Base-by-base conservation (phyloP, 2,329 filamentous ascomycete genomes). In the Cladosporium sp. region DNA sequence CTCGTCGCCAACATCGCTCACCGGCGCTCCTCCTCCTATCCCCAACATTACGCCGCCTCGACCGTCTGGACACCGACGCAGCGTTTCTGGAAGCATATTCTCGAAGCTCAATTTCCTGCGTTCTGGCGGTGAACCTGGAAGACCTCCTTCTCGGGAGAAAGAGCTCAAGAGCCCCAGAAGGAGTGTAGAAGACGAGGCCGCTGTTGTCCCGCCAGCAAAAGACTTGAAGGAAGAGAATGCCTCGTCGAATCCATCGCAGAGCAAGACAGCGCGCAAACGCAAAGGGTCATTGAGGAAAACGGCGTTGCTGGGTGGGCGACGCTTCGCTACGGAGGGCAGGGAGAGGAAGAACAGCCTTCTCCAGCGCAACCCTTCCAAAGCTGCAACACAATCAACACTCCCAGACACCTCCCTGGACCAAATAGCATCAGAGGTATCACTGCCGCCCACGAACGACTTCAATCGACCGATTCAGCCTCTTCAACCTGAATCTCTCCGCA, bases 221-320 rank as follows among this genome's bases (percentile, higher is more conserved):
- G 57, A 57, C 10, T 34, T 24, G 51, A 64, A 64, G 11, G 61
- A 64, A 4, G 61, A 64, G 34, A 64, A 57, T 36, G 34, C 26
- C 21, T 2, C 30, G 18, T 26, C 32, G 8, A 65, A 52, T 18
- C 5, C 64, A 12, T 36, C 51, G 12, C 54, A 55, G 18, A 85
- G 76, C 65, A 82, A 83, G 76, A 87, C 87, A 12, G 49, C 26
- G 57, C 84, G 92, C 65, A 88, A 89, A 72, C 87, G 93, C 67
- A 91, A 91, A 75, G 93, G 92, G 4, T 97, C 93, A 12, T 82
- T 97, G 76, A 87, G 93, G 67, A 97, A 97, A 79, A 92, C 92
- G 12, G 93, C 92, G 30, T 82, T 97, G 59, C 83, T 97, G 21
- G 92, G 92, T 18, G 90, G 90, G 68, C 89, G 90, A 61, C 69